Conservation (phyloP, 2,329 filamentous ascomycete species). For the Pochonia chlamydosporia region DNA sequence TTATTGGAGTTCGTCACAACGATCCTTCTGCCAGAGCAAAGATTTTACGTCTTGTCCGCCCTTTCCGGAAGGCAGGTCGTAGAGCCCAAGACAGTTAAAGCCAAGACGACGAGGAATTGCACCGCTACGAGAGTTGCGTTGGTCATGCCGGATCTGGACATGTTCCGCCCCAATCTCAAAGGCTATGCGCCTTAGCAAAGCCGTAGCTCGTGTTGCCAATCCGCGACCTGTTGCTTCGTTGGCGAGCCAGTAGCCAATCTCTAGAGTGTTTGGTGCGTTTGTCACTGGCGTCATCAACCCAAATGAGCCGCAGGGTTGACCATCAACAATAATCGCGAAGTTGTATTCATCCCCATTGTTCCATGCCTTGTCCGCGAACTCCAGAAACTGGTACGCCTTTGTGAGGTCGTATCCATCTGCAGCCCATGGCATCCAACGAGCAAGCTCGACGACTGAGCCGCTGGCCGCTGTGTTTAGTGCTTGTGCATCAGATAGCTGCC, state of each 20-base stretch:
- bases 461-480: constrained; percentile 8
- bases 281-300: constrained; percentile 9
- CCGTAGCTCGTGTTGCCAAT: constrained; percentile 11
- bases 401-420: constrained; percentile 8
- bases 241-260: constrained; percentile 16
- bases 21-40: background rate
- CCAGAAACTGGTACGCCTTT: constrained; percentile 9
- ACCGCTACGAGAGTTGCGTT: constrained; percentile 9
- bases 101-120: constrained; percentile 9
- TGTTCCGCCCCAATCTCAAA: constrained; percentile 10
- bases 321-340: constrained; percentile 11
- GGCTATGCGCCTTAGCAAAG: constrained; percentile 9
- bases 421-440: constrained; percentile 15
- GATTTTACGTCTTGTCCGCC: background rate
- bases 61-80: background rate
- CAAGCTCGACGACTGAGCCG: constrained; percentile 11
- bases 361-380: constrained; percentile 7
- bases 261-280: constrained; percentile 1
- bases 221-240: constrained; percentile 12
- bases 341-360: constrained; percentile 8
- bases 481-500: constrained; percentile 8
- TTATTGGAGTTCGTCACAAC: background rate
- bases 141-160: constrained; percentile 12
- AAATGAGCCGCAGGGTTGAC: constrained; percentile 8
- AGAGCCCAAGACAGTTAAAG: background rate